Percentiles rank a stretch among this genome's conserved stretches.
Conservation (phyloP, 805 yeast species). For the Priceomyces melissophilus region DNA sequence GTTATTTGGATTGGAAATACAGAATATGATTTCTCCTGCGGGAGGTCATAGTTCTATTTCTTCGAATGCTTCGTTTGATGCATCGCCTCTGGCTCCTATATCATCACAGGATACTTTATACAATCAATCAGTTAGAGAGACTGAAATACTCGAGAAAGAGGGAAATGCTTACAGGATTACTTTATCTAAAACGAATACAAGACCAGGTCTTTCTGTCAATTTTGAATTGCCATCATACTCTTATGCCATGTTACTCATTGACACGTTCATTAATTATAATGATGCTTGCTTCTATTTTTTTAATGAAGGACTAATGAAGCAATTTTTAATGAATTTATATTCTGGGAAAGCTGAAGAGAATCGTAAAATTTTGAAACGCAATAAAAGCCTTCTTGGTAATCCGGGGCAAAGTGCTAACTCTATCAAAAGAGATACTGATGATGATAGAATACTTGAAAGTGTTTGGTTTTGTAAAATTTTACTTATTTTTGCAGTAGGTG, state of each 20-base stretch:
- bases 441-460: constrained; percentile 64
- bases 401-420: constrained; percentile 36
- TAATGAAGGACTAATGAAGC: constrained; percentile 75
- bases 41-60: constrained; percentile 5
- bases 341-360: constrained; percentile 44
- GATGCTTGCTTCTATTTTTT: constrained; percentile 84
- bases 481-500: constrained; percentile 74
- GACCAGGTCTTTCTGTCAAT: constrained; percentile 66
- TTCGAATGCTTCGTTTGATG: constrained; percentile 8
- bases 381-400: constrained; percentile 19
- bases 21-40: constrained; percentile 50
- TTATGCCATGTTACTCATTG: constrained; percentile 70
- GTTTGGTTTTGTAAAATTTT: constrained; percentile 79
- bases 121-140: constrained; percentile 35
- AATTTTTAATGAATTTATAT: constrained; percentile 60
- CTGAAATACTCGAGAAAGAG: constrained; percentile 63
- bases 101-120: background rate
- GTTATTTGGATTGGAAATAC: constrained; percentile 72
- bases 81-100: constrained; percentile 10
- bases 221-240: constrained; percentile 74
- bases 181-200: constrained; percentile 61
- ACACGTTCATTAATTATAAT: constrained; percentile 72
- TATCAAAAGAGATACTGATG: constrained; percentile 42
- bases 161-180: constrained; percentile 74
- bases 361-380: constrained; percentile 34